A percentile compares a stretch with the other conserved stretches of the same genome.
These are phyloP conservation scores for Endotrypanum monterogeii DNA, from an alignment of 208 protist genomes.

Conservation along the genomic window DNA sequence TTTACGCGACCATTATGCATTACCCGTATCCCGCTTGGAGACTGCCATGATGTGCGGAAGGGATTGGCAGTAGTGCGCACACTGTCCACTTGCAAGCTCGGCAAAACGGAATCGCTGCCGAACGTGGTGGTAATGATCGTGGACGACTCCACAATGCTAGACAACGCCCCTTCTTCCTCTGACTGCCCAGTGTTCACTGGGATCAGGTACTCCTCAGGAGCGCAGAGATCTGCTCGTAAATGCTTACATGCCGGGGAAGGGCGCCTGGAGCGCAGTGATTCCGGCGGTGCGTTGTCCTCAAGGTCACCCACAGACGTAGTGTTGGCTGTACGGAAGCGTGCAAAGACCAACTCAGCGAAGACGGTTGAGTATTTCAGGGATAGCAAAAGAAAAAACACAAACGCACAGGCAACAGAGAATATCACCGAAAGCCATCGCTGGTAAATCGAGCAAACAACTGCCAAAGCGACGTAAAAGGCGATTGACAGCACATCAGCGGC, in stretches of 20 bases:
- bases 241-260: background rate
- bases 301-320: background rate
- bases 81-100: background rate
- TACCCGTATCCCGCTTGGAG: background rate
- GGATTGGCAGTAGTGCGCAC: background rate
- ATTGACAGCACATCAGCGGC: constrained; percentile 27
- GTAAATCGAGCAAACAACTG: constrained; percentile 29
- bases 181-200: background rate
- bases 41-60: background rate
- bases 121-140: background rate
- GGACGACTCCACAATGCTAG: constrained; percentile 25
- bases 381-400: constrained; percentile 18
- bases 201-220: background rate
- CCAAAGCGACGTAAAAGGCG: constrained; percentile 46
- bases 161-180: constrained; percentile 17
- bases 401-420: constrained; percentile 23
- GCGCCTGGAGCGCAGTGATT: background rate
- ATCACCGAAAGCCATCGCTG: constrained; percentile 35
- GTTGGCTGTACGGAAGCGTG: background rate
- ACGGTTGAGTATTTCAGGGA: constrained; percentile 22
- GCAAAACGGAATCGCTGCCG: background rate
- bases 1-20: background rate
- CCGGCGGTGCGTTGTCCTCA: too few relatives aligned
- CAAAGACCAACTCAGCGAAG: background rate
- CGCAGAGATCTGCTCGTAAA: background rate